phyloP scores from a whole-genome alignment of 2,329 filamentous ascomycete species.

The Emergomyces orientalis region DNA sequence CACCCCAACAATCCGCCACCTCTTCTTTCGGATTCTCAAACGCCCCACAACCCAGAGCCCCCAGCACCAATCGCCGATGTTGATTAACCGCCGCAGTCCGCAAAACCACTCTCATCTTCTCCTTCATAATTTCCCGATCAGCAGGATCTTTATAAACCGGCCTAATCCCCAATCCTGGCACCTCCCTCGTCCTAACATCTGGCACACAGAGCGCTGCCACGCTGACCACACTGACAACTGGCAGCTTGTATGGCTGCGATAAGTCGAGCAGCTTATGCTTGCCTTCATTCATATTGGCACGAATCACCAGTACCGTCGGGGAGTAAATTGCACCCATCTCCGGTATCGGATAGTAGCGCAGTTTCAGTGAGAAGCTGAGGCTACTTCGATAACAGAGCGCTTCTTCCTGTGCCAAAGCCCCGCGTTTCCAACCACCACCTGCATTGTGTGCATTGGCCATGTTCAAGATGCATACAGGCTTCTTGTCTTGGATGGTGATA shows the following conservation, averaged over 20 bases:
- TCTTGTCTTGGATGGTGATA: constrained; percentile 21
- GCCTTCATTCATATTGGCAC: constrained; percentile 37
- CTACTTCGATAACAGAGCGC: constrained; percentile 55
- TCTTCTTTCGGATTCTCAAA: constrained; percentile 54
- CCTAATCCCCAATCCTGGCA: constrained; percentile 9
- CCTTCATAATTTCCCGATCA: constrained; percentile 48
- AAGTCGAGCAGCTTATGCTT: constrained; percentile 42
- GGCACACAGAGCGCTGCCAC: constrained; percentile 49
- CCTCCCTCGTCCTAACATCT: constrained; percentile 12
- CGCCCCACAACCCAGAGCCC: constrained; percentile 60
- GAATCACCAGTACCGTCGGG: constrained; percentile 51
- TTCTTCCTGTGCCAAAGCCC: constrained; percentile 59
- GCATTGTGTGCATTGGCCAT: constrained; percentile 50
- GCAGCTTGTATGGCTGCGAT: constrained; percentile 29
- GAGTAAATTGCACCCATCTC: constrained; percentile 49
- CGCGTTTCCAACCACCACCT: constrained; percentile 57
- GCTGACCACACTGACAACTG: constrained; percentile 51
- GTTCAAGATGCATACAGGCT: constrained; percentile 53
- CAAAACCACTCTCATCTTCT: constrained; percentile 54
- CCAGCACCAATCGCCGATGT: constrained; percentile 54
- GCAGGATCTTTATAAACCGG: constrained; percentile 33
- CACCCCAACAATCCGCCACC: constrained; percentile 54
- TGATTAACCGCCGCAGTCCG: constrained; percentile 49
- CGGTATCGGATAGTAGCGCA: constrained; percentile 46
- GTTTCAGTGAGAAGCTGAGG: constrained; percentile 32